Evolutionary conservation across 768 basidiomycete genomes (phyloP).

Genomic region (Calvatia gigantea): DNA sequence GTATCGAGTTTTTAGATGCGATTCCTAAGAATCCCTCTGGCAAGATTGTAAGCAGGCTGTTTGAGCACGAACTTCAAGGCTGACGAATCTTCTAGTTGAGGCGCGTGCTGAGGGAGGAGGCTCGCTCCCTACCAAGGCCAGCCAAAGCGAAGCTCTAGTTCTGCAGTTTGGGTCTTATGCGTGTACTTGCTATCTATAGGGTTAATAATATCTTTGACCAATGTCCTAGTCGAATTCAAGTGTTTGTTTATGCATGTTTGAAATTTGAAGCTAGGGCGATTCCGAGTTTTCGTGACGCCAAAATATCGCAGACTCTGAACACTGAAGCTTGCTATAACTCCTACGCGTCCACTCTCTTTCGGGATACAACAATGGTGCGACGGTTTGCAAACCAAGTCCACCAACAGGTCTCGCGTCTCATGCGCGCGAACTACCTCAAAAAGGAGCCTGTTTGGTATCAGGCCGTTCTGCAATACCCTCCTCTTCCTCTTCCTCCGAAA

Average conservation of each 20-base stretch:
- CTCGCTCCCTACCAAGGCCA: conserved; percentile 23
- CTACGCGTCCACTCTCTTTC: neutral
- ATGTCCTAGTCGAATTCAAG: neutral
- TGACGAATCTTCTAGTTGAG: conserved; percentile 31
- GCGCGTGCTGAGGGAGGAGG: conserved; percentile 50
- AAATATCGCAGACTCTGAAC: conserved; percentile 6
- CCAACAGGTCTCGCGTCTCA: conserved; percentile 77
- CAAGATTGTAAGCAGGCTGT: conserved; percentile 45
- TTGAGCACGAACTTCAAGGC: neutral
- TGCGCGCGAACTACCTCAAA: conserved; percentile 60
- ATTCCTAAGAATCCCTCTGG: conserved; percentile 73
- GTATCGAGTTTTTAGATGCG: conserved; percentile 56
- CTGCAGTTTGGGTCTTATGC: neutral
- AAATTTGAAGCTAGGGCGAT: conserved; percentile 15
- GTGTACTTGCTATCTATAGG: neutral
- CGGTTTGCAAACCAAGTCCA: conserved; percentile 87
- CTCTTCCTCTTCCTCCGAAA: conserved; percentile 78
- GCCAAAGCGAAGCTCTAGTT: conserved; percentile 15
- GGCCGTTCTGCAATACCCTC: conserved; percentile 85
- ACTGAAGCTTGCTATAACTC: neutral
- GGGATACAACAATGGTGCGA: conserved; percentile 53
- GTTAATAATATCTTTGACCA: neutral
- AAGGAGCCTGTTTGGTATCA: conserved; percentile 79
- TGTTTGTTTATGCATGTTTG: conserved; percentile 21
- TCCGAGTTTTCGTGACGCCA: conserved; percentile 18